Evolutionary conservation across 768 basidiomycete genomes (phyloP), one percentile per base, ranked within the genome.

Genomic region (Panellus pusillus): DNA sequence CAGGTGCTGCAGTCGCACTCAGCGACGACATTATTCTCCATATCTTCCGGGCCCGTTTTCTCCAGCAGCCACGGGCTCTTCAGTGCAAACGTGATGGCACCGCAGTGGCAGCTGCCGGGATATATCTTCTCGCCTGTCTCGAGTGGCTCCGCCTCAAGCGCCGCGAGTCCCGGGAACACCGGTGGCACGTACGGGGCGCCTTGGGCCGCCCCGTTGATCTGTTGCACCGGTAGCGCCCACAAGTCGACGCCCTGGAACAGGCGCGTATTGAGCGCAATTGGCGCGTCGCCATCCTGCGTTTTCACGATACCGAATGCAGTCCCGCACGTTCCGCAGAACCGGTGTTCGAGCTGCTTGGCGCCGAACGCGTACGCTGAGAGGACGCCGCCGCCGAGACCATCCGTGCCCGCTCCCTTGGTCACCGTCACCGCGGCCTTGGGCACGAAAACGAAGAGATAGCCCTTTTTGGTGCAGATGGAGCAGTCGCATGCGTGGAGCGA

Each of bases 381-480:
- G 32, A 61, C 43, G 17, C 55, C 59, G 9, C 38, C 55, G 39
- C 59, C 59, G 20, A 61, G 51, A 6, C 55, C 55, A 37, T 61
- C 59, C 8, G 47, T 38, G n/a, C 59, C 59, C 4, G 38, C 59
- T 47, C 51, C 52, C 32, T 61, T 61, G 9, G 50, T 58, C 31
- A 57, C 36, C 8, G 49, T 55, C 8, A 61, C 8, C 8, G 52
- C 35, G 39, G 55, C 50, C 29, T 54, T 50, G 44, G 27, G 31
- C 7, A 50, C 50, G 18, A 54, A 54, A 43, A 62, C 47, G 38
- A 56, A 50, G 51, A 62, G 57, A 47, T 62, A 62, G 47, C 57
- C 57, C 40, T 61, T 61, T 40, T 61, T 61, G 44, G 52, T 57
- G 55, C 59, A 61, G 48, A 61, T 61, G 17, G 61, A 62, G 57